Conservation (phyloP, 2,329 filamentous ascomycete genomes). For the Cryphonectria radicalis region DNA sequence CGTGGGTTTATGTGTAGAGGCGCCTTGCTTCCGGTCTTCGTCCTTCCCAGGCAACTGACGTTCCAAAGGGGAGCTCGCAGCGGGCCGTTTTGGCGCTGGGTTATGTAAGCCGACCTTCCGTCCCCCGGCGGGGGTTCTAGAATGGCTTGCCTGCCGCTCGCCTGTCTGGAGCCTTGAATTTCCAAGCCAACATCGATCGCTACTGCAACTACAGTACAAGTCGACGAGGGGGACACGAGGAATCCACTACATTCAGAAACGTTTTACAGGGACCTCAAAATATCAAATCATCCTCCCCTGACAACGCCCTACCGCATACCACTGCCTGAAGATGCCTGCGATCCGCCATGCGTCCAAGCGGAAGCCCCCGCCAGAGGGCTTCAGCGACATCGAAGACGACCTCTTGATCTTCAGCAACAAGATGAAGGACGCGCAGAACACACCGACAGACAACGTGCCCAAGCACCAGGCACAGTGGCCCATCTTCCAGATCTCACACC, state of each 20-base stretch:
- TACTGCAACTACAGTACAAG: not conserved
- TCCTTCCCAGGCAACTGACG: slow-evolving; percentile 27
- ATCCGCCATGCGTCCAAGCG: slow-evolving; percentile 75
- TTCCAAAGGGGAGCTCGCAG: slow-evolving; percentile 21
- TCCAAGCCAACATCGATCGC: slow-evolving; percentile 9
- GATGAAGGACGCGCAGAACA: slow-evolving; percentile 95
- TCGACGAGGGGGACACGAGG: not conserved
- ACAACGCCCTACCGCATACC: not conserved
- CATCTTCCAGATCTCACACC: slow-evolving; percentile 95
- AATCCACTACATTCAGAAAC: not conserved
- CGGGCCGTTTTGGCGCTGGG: slow-evolving; percentile 14
- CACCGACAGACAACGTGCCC: slow-evolving; percentile 75
- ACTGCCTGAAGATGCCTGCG: slow-evolving; percentile 65
- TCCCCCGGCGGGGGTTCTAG: not conserved
- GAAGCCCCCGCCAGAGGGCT: slow-evolving; percentile 84
- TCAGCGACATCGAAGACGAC: slow-evolving; percentile 86
- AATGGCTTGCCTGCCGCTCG: slow-evolving; percentile 5
- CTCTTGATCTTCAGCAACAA: slow-evolving; percentile 85
- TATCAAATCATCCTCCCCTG: not conserved
- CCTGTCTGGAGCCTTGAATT: slow-evolving; percentile 17
- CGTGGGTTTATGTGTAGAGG: slow-evolving; percentile 36
- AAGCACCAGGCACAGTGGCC: slow-evolving; percentile 96
- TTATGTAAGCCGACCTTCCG: slow-evolving; percentile 6
- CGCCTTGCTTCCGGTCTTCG: slow-evolving; percentile 37
- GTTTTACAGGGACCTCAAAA: not conserved